A percentile compares a stretch with the other conserved stretches of the same genome.
These are phyloP conservation scores for Ramaria rubella DNA, from an alignment of 768 basidiomycete species.

Conservation along the genomic window DNA sequence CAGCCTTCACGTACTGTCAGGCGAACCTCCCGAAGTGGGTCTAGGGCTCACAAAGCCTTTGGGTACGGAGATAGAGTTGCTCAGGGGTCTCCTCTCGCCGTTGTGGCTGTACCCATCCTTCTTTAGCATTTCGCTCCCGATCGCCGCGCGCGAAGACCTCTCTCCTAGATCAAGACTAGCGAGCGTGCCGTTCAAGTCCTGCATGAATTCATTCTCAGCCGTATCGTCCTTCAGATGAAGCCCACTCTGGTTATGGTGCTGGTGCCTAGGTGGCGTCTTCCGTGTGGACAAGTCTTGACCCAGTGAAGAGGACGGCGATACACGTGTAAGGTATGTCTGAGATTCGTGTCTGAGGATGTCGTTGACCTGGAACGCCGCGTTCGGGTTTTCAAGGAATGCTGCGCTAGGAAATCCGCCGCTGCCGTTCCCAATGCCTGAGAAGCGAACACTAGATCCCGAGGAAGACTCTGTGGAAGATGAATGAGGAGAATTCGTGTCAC, in stretches of 20 bases:
- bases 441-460: constrained; percentile 31
- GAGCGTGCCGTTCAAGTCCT: constrained; percentile 69
- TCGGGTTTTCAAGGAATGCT: constrained; percentile 37
- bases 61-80: constrained; percentile 7
- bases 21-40: not conserved
- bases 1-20: not conserved
- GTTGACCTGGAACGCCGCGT: constrained; percentile 33
- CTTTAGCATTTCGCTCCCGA: not conserved
- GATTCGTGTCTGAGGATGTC: constrained; percentile 39
- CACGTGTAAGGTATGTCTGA: constrained; percentile 23
- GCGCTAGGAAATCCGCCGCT: not conserved
- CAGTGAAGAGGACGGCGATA: not conserved
- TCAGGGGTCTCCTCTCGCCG: constrained; percentile 2
- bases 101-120: not conserved
- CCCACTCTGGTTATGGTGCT: constrained; percentile 22
- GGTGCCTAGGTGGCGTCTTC: constrained; percentile 1
- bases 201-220: constrained; percentile 47
- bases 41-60: not conserved
- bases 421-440: constrained; percentile 36
- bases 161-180: constrained; percentile 60
- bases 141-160: not conserved
- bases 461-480: constrained; percentile 19
- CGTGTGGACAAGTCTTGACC: not conserved
- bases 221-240: constrained; percentile 34
- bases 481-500: constrained; percentile 39